Conservation (phyloP, 352 stramenopile species). For the Phytophthora fragariae region DNA sequence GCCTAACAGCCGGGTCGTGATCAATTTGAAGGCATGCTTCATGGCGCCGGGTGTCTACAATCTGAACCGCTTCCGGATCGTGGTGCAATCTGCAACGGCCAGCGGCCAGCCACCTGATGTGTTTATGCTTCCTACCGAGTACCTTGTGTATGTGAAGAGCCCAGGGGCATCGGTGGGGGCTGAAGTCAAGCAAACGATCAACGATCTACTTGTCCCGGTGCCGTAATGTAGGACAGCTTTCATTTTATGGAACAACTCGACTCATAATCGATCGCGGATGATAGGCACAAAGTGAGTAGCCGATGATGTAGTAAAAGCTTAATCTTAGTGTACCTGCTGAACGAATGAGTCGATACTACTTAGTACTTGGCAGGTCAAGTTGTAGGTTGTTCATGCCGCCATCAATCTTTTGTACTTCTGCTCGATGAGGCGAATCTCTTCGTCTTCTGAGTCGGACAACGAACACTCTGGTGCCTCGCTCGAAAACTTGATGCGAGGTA, state of each 20-base stretch:
- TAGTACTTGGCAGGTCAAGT: conserved; percentile 10
- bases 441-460: conserved; percentile 77
- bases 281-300: not conserved
- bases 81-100: conserved; percentile 45
- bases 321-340: conserved; percentile 36
- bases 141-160: conserved; percentile 75
- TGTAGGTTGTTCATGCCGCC: conserved; percentile 32
- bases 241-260: not conserved
- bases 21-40: conserved; percentile 82
- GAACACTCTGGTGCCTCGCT: conserved; percentile 35
- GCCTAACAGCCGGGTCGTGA: conserved; percentile 49
- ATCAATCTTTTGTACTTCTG: conserved; percentile 75
- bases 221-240: conserved; percentile 12
- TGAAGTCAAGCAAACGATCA: conserved; percentile 28
- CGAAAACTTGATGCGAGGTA: conserved; percentile 81
- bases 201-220: conserved; percentile 41
- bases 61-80: conserved; percentile 82
- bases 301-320: conserved; percentile 20
- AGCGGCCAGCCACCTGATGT: conserved; percentile 40
- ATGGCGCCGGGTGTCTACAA: conserved; percentile 79
- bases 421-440: conserved; percentile 80
- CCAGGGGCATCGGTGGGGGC: conserved; percentile 19
- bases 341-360: conserved; percentile 3
- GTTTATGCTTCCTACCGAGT: conserved; percentile 80
- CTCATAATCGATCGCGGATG: not conserved